phyloP scores from a whole-genome alignment of 257 asterid genomes.

The Solanum tarapatanum region DNA sequence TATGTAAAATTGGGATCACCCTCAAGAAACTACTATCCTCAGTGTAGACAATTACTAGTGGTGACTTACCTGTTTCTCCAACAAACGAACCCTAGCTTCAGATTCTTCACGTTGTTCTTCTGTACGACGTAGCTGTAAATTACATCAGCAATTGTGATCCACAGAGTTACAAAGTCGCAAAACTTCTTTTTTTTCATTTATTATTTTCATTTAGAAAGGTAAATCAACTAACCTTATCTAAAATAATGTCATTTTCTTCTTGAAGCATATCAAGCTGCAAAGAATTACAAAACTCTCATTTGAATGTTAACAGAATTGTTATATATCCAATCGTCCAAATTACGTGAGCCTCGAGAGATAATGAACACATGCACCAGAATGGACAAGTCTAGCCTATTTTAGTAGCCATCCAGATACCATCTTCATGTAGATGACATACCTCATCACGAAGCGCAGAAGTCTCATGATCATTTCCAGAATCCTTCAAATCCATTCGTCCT shows the following conservation, averaged over 20 bases:
- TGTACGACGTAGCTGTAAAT: slow-evolving; percentile 69
- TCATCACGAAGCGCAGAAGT: slow-evolving; percentile 95
- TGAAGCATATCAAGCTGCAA: slow-evolving; percentile 97
- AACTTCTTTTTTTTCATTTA: not conserved
- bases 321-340: not conserved
- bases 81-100: slow-evolving; percentile 85
- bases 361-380: not conserved
- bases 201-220: not conserved
- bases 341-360: not conserved
- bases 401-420: slow-evolving; percentile 6
- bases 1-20: not conserved
- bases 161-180: not conserved
- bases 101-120: slow-evolving; percentile 93
- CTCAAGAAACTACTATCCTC: not conserved
- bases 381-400: not conserved
- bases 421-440: slow-evolving; percentile 30
- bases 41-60: not conserved
- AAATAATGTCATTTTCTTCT: slow-evolving; percentile 76
- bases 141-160: slow-evolving; percentile 23
- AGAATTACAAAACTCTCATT: slow-evolving; percentile 11
- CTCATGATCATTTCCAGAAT: slow-evolving; percentile 65
- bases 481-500: slow-evolving; percentile 50
- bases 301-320: not conserved
- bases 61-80: slow-evolving; percentile 77
- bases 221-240: slow-evolving; percentile 67